Percentiles rank a stretch among this genome's conserved stretches.
Conservation (phyloP, 148 eudicot species). For the Beta vulgaris region DNA sequence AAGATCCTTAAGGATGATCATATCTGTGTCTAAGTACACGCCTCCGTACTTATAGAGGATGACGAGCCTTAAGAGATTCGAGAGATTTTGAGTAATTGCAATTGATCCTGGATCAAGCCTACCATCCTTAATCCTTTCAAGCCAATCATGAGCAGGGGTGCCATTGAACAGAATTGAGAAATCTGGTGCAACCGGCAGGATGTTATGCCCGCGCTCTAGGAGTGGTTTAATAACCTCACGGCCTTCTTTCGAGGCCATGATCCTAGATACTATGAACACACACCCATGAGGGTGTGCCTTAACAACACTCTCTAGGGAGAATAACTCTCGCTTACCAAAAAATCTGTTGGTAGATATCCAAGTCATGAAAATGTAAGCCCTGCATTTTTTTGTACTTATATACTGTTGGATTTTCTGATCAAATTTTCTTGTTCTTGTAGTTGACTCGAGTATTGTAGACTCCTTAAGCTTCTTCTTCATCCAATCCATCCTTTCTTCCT, state of each 20-base stretch:
- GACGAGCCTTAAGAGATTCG: slow-evolving; percentile 59
- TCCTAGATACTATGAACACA: slow-evolving; percentile 50
- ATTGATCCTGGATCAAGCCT: slow-evolving; percentile 50
- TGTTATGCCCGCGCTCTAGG: slow-evolving; percentile 29
- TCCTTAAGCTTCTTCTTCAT: slow-evolving; percentile 32
- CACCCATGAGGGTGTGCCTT: slow-evolving; percentile 58
- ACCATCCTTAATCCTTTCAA: slow-evolving; percentile 46
- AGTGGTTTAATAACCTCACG: slow-evolving; percentile 37
- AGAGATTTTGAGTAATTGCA: slow-evolving; percentile 65
- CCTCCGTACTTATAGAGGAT: slow-evolving; percentile 78
- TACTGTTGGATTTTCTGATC: slow-evolving; percentile 30
- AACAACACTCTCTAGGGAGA: slow-evolving; percentile 50
- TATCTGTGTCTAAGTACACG: slow-evolving; percentile 60
- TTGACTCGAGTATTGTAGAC: slow-evolving; percentile 39
- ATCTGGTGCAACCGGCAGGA: slow-evolving; percentile 44
- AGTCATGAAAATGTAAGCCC: slow-evolving; percentile 49
- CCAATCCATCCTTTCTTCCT: slow-evolving; percentile 35
- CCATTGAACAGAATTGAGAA: slow-evolving; percentile 33
- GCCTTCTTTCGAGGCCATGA: slow-evolving; percentile 56
- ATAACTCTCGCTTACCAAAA: slow-evolving; percentile 46
- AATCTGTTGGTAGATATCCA: slow-evolving; percentile 52
- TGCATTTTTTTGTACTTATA: slow-evolving; percentile 32
- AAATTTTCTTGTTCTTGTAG: slow-evolving; percentile 24
- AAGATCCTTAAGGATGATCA: slow-evolving; percentile 49
- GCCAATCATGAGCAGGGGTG: slow-evolving; percentile 63